Evolutionary conservation across 768 basidiomycete genomes (phyloP).

Genomic region (Termitomyces sp.): DNA sequence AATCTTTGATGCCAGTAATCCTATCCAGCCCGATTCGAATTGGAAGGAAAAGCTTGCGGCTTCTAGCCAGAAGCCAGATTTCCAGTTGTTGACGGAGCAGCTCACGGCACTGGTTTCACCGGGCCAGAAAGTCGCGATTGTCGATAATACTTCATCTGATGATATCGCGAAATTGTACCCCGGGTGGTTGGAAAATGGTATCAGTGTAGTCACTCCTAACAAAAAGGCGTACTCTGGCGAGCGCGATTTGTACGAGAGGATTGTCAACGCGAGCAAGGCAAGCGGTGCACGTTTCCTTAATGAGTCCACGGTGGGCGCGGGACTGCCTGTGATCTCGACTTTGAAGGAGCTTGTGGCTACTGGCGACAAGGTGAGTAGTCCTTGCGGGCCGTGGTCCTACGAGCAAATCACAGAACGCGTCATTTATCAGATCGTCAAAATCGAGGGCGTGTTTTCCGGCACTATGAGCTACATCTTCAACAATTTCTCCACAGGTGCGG

Average conservation of each 20-base stretch:
- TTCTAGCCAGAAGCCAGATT: slow-evolving; percentile 39
- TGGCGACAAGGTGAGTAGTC: slow-evolving; percentile 72
- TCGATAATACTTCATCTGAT: slow-evolving; percentile 92
- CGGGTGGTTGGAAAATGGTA: slow-evolving; percentile 65
- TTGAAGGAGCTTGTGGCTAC: slow-evolving; percentile 89
- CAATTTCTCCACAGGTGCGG: slow-evolving; percentile 72
- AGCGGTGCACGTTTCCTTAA: slow-evolving; percentile 69
- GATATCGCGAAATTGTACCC: slow-evolving; percentile 81
- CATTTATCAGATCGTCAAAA: slow-evolving; percentile 61
- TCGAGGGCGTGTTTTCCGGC: slow-evolving; percentile 97
- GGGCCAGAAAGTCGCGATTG: slow-evolving; percentile 56
- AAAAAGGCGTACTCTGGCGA: slow-evolving; percentile 92
- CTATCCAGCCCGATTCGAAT: slow-evolving; percentile 26
- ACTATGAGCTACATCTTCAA: slow-evolving; percentile 99
- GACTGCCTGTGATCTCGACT: slow-evolving; percentile 87
- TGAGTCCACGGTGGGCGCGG: slow-evolving; percentile 95
- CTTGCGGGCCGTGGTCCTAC: background rate
- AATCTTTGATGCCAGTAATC: slow-evolving; percentile 42
- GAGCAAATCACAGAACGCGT: background rate
- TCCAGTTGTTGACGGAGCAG: slow-evolving; percentile 40
- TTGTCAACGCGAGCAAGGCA: slow-evolving; percentile 52
- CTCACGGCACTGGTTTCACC: slow-evolving; percentile 40
- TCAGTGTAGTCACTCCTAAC: slow-evolving; percentile 93
- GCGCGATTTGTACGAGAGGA: slow-evolving; percentile 59
- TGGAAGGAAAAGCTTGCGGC: slow-evolving; percentile 35